Evolutionary conservation across 2,329 filamentous ascomycete species (phyloP).

Genomic region (Venturia effusa): DNA sequence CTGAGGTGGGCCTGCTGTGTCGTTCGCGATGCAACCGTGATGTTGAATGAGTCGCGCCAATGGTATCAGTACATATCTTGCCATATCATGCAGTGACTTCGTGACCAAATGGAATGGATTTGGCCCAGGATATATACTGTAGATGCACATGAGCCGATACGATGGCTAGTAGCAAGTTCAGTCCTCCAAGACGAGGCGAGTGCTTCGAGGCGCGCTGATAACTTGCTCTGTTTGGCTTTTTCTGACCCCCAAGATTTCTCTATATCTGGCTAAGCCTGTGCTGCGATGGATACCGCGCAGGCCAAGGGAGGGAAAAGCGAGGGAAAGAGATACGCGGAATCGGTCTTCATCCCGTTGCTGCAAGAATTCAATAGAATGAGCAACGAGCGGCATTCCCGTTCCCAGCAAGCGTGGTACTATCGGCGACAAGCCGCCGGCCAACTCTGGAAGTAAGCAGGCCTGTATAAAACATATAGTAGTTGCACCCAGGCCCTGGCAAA

Average conservation of each 20-base stretch:
- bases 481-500: neutral
- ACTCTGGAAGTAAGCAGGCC: neutral
- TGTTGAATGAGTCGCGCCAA: neutral
- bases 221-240: neutral
- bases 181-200: neutral
- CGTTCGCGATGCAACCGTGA: neutral
- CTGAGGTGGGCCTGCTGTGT: neutral
- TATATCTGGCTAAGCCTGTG: neutral
- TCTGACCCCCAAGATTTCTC: neutral
- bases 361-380: neutral
- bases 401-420: neutral
- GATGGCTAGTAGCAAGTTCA: neutral
- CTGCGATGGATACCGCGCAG: neutral
- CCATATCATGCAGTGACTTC: neutral
- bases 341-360: neutral
- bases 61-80: neutral
- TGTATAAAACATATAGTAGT: neutral
- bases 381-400: neutral
- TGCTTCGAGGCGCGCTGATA: neutral
- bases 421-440: neutral
- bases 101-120: neutral
- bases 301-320: neutral
- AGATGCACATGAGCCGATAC: neutral
- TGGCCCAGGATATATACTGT: neutral
- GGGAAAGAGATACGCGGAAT: neutral